Evolutionary conservation across 2,329 filamentous ascomycete genomes (phyloP).

Genomic region (Penicillium corylophilum): DNA sequence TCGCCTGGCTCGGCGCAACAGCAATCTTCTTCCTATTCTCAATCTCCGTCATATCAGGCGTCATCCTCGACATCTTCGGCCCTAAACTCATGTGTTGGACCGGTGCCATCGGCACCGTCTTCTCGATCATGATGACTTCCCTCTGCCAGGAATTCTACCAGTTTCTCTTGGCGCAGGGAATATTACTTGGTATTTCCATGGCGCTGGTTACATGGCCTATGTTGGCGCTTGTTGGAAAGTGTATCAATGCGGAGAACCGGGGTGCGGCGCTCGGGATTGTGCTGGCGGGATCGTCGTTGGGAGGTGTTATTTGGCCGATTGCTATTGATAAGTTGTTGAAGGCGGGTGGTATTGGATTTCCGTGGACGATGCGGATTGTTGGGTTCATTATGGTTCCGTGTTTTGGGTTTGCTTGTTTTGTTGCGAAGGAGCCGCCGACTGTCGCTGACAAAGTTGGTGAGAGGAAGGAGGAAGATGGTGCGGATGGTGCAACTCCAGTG

Average conservation of each 20-base stretch:
- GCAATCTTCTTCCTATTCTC: constrained; percentile 34
- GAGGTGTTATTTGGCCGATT: constrained; percentile 39
- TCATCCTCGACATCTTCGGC: constrained; percentile 33
- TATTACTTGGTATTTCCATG: constrained; percentile 34
- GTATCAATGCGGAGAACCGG: constrained; percentile 28
- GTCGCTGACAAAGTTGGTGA: background rate
- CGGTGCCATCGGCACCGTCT: constrained; percentile 29
- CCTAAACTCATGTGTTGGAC: constrained; percentile 29
- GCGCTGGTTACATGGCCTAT: constrained; percentile 31
- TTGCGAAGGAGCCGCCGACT: constrained; percentile 12
- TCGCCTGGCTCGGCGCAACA: constrained; percentile 37
- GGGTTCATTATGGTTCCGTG: constrained; percentile 45
- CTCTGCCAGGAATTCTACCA: constrained; percentile 39
- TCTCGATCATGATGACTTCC: constrained; percentile 39
- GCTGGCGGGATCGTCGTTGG: constrained; percentile 34
- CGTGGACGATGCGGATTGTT: constrained; percentile 41
- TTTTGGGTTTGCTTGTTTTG: constrained; percentile 30
- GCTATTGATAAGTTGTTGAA: constrained; percentile 31
- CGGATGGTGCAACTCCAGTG: background rate
- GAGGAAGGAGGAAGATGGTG: background rate
- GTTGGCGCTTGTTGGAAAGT: constrained; percentile 31
- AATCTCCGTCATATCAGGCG: constrained; percentile 28
- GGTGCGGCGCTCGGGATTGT: constrained; percentile 35
- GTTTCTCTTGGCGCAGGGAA: constrained; percentile 40
- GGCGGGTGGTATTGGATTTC: constrained; percentile 26